These are phyloP conservation scores for Ceriops zippeliana DNA, from an alignment of 345 rosid species.

Conservation along the genomic window DNA sequence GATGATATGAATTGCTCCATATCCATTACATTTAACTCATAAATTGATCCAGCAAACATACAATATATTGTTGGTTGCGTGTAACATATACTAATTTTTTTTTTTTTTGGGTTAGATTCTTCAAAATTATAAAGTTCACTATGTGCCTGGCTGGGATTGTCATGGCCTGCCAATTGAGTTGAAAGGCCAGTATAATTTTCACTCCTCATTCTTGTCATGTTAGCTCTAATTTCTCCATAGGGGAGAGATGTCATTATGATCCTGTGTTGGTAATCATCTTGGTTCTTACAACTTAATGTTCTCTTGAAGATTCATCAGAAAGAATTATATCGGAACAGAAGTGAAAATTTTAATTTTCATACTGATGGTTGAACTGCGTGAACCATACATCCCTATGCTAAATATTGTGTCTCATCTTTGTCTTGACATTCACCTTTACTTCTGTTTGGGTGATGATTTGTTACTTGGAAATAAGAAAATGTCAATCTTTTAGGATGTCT, in stretches of 20 bases:
- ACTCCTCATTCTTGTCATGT: background rate
- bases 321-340: no score
- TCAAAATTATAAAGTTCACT: conserved; percentile 78
- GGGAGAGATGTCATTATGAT: background rate
- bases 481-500: background rate
- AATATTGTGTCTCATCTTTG: background rate
- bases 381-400: background rate
- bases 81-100: background rate
- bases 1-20: background rate
- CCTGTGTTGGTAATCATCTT: background rate
- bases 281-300: no score
- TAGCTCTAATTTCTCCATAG: background rate
- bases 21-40: no score
- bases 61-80: background rate
- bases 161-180: conserved; percentile 97
- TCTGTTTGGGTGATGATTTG: background rate
- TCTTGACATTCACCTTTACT: background rate
- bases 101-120: conserved; percentile 56
- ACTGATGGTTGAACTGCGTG: background rate
- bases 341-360: background rate
- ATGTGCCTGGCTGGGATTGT: conserved; percentile 97
- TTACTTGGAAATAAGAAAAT: no score
- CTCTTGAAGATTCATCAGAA: no score
- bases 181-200: conserved; percentile 61
- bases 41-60: background rate